Evolutionary conservation across 2,329 filamentous ascomycete species (phyloP).

Genomic region (Colletotrichum endophyticum): DNA sequence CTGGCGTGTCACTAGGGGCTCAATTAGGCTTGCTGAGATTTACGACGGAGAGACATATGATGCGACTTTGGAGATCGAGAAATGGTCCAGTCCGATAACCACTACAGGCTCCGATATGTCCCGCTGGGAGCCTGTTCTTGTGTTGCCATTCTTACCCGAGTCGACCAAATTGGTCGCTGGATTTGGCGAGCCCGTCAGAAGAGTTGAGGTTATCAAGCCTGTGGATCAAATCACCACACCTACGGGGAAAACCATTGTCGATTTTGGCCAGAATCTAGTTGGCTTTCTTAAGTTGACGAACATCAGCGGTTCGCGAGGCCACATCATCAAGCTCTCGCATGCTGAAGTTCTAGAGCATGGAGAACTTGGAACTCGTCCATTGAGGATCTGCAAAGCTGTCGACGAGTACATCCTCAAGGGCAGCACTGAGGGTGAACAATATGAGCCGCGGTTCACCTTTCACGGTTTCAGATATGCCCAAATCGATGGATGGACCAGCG

Average conservation of each 20-base stretch:
- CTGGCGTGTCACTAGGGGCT: background rate
- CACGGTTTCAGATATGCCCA: conserved; percentile 57
- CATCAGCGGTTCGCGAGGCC: conserved; percentile 23
- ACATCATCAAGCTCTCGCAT: conserved; percentile 37
- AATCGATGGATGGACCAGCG: conserved; percentile 43
- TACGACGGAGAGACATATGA: conserved; percentile 23
- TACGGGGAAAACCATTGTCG: conserved; percentile 41
- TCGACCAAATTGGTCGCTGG: background rate
- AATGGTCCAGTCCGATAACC: background rate
- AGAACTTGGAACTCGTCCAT: conserved; percentile 41
- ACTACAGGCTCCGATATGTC: background rate
- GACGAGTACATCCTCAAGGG: conserved; percentile 37
- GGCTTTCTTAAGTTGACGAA: conserved; percentile 34
- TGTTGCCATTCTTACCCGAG: background rate
- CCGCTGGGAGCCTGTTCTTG: background rate
- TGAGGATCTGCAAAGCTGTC: conserved; percentile 37
- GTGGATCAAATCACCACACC: conserved; percentile 31
- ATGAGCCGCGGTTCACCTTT: conserved; percentile 53
- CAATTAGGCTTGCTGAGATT: conserved; percentile 7
- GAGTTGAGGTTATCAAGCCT: conserved; percentile 32
- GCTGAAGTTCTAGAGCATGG: conserved; percentile 48
- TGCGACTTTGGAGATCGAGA: background rate
- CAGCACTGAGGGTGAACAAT: conserved; percentile 24
- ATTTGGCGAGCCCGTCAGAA: conserved; percentile 10
- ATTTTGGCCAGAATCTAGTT: conserved; percentile 51